A percentile compares a stretch with the other conserved stretches of the same genome.
phyloP scores from a whole-genome alignment of 2,329 filamentous ascomycete genomes.

The Allantophomopsis cytisporea region DNA sequence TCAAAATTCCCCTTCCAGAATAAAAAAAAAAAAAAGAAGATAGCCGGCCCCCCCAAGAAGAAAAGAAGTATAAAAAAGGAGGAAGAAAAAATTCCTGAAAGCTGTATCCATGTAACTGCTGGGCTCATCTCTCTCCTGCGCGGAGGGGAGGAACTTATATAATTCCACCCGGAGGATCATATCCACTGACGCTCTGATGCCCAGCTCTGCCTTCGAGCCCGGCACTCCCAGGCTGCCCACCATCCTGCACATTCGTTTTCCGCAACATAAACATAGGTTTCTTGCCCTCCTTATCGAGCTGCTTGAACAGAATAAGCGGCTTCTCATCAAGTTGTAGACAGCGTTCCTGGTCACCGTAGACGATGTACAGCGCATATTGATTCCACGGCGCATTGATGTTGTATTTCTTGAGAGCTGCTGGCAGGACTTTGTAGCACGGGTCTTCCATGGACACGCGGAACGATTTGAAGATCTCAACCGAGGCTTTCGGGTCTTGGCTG shows the following conservation, averaged over 20 bases:
- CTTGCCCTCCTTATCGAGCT: constrained; percentile 89
- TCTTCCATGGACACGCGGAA: constrained; percentile 98
- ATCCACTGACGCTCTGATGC: constrained; percentile 7
- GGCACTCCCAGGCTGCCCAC: constrained; percentile 22
- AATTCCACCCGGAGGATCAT: constrained; percentile 19
- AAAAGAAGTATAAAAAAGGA: no score
- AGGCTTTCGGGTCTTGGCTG: constrained; percentile 31
- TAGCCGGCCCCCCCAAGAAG: no score
- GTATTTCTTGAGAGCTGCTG: constrained; percentile 92
- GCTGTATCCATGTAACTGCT: no score
- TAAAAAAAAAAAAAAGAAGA: no score
- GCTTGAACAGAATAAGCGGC: constrained; percentile 91
- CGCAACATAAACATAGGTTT: constrained; percentile 99
- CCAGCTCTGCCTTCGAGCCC: constrained; percentile 12
- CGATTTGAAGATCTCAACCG: constrained; percentile 96
- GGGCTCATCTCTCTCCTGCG: no score
- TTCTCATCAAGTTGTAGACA: constrained; percentile 88
- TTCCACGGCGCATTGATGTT: constrained; percentile 97
- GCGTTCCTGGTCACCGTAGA: constrained; percentile 95
- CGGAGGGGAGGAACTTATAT: constrained; percentile 8
- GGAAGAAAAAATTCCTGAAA: no score
- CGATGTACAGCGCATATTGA: constrained; percentile 94
- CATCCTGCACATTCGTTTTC: constrained; percentile 19
- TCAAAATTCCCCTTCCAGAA: no score
- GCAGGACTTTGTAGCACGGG: constrained; percentile 92